Percentiles rank a stretch among this genome's conserved stretches.
These are phyloP conservation scores for Exobasidium cylindrosporum DNA, from an alignment of 1,284 basidiomycete genomes.

Conservation along the genomic window DNA sequence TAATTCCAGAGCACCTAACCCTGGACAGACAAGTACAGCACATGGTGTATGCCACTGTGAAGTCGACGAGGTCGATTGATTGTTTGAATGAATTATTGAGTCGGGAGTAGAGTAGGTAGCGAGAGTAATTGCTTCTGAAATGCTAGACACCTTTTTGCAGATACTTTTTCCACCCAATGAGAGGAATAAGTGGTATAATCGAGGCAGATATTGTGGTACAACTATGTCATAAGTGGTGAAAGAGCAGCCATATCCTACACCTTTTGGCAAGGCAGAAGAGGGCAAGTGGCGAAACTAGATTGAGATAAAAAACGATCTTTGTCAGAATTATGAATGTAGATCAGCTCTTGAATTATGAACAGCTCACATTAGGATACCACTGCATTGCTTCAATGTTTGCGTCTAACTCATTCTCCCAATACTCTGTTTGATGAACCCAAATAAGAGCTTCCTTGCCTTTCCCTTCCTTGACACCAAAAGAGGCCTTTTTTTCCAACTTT, in stretches of 20 bases:
- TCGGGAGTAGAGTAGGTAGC: neutral
- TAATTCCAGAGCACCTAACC: conserved; percentile 32
- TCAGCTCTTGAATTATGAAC: no score
- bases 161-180: conserved; percentile 32
- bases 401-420: conserved; percentile 16
- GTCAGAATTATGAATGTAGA: no score
- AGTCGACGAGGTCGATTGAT: neutral
- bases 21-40: conserved; percentile 30
- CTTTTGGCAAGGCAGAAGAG: conserved; percentile 11
- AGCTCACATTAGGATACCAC: conserved; percentile 42
- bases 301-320: neutral
- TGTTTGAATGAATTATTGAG: neutral
- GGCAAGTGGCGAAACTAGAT: conserved; percentile 9
- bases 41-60: conserved; percentile 8
- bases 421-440: conserved; percentile 31
- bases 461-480: conserved; percentile 2
- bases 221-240: conserved; percentile 41
- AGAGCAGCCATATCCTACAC: conserved; percentile 24
- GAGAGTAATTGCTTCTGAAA: conserved; percentile 15
- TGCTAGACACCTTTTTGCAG: conserved; percentile 11
- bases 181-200: conserved; percentile 27
- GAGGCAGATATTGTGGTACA: conserved; percentile 37
- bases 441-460: neutral
- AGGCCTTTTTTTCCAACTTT: conserved; percentile 8
- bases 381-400: conserved; percentile 16